Base-by-base conservation (phyloP, 345 rosid species). In the Brassica incana region DNA sequence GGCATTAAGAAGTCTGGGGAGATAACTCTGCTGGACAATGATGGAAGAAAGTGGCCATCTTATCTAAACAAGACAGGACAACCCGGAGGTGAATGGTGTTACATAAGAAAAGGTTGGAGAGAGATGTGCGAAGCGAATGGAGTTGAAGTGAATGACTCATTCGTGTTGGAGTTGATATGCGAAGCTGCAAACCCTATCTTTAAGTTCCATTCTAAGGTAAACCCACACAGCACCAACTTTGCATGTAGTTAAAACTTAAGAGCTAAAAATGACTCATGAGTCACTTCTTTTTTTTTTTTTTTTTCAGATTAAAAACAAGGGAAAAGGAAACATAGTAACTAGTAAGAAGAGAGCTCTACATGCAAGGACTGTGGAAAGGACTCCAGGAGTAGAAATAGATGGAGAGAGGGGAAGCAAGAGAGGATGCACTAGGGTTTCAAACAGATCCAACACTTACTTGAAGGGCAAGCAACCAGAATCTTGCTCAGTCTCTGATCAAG, bases 41-140 rank as follows among this genome's bases (percentile, higher is more conserved):
- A 80, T 30, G 79, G 76, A 64, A 69, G 72, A 69, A 70, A 70
- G 67, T 80, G 83, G 83, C 8, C 61, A 52, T 68, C 79, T 69
- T 35, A 69, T 69, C 52, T 80, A 14, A 60, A 63, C 30, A 69
- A 62, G 14, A 11, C 78, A 35, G 74, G 78, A 50, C 5, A 18
- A 33, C 4, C 12, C 0, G 65, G 78, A 62, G 35, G 8, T 33
- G 70, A 32, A 61, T 67, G 45, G 74, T 67, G n/a, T 68, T 79
- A 79, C 18, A 6, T 74, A 40, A 79, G 82, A 79, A 35, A 29
- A 50, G 82, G 82, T 25, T 79, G 82, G 78, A 79, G 59, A 79
- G 78, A 79, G 75, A 60, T 79, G 78, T 79, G 82, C 25, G 4
- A 74, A 68, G 75, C 78, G 1, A 79, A 79, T 79, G 82, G 70